These are phyloP conservation scores for Tilletia setariae DNA, from an alignment of 1,284 basidiomycete genomes.

Conservation along the genomic window DNA sequence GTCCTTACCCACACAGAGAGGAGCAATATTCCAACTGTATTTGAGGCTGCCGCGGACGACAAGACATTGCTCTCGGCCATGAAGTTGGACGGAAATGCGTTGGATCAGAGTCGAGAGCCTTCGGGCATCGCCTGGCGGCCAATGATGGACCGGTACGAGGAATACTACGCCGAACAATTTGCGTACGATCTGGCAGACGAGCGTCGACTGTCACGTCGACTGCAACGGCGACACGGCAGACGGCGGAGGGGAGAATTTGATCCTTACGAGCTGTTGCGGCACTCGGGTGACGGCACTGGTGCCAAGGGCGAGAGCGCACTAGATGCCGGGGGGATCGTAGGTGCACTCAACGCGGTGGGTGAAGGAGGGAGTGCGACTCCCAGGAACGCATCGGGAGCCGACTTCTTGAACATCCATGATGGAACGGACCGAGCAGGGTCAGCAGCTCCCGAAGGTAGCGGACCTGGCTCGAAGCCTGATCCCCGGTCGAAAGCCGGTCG, in stretches of 20 bases:
- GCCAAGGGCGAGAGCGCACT: background rate
- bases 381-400: background rate
- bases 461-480: background rate
- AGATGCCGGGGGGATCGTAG: conserved; percentile 2
- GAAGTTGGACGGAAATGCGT: too few species aligned
- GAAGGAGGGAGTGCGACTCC: background rate
- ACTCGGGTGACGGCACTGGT: conserved; percentile 1
- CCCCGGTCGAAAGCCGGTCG: conserved; percentile 1
- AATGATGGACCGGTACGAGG: conserved; percentile 30
- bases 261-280: background rate
- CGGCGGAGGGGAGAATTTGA: conserved; percentile 1
- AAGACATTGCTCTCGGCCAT: too few species aligned
- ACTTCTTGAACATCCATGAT: too few species aligned
- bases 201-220: background rate
- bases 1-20: background rate
- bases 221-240: background rate
- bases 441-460: too few species aligned
- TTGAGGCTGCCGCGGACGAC: too few species aligned
- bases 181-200: conserved; percentile 38
- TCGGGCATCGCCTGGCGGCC: conserved; percentile 25
- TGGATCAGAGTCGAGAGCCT: background rate
- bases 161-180: conserved; percentile 39
- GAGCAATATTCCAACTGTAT: too few species aligned
- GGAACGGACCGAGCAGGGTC: too few species aligned
- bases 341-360: background rate